phyloP scores from a whole-genome alignment of 2,329 filamentous ascomycete species.

The Aphanocladium album region DNA sequence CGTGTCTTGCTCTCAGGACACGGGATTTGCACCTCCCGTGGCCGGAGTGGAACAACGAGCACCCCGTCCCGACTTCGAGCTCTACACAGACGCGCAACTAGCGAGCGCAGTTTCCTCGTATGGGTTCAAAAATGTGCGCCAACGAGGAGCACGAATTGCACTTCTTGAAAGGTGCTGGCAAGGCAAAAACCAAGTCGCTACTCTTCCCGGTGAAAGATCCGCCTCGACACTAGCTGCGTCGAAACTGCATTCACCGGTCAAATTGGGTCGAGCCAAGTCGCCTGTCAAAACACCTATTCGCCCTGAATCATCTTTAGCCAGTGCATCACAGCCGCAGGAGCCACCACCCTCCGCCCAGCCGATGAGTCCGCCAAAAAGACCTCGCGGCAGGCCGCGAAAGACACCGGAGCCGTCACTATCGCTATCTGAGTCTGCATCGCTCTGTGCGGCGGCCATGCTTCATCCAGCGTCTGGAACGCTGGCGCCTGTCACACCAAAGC shows the following conservation, averaged over 20 bases:
- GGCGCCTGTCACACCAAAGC: slow-evolving; percentile 15
- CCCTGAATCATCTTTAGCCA: slow-evolving; percentile 6
- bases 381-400: slow-evolving; percentile 19
- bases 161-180: slow-evolving; percentile 68
- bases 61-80: slow-evolving; percentile 51
- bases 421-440: slow-evolving; percentile 1
- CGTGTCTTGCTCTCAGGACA: background rate
- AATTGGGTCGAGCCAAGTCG: slow-evolving; percentile 6
- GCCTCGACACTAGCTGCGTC: slow-evolving; percentile 15
- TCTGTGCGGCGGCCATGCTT: background rate
- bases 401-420: background rate
- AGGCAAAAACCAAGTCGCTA: slow-evolving; percentile 41
- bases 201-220: slow-evolving; percentile 17
- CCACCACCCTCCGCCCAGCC: slow-evolving; percentile 31
- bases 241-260: slow-evolving; percentile 15
- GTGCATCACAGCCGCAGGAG: slow-evolving; percentile 23
- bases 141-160: slow-evolving; percentile 62
- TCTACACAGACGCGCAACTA: slow-evolving; percentile 59
- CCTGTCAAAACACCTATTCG: slow-evolving; percentile 11
- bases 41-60: background rate
- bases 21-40: background rate
- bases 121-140: slow-evolving; percentile 69
- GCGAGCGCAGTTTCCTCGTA: slow-evolving; percentile 57
- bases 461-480: background rate
- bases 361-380: slow-evolving; percentile 29